These are phyloP conservation scores for Chrysanthemum seticuspe DNA, from an alignment of 129 eudicot species.

Conservation along the genomic window DNA sequence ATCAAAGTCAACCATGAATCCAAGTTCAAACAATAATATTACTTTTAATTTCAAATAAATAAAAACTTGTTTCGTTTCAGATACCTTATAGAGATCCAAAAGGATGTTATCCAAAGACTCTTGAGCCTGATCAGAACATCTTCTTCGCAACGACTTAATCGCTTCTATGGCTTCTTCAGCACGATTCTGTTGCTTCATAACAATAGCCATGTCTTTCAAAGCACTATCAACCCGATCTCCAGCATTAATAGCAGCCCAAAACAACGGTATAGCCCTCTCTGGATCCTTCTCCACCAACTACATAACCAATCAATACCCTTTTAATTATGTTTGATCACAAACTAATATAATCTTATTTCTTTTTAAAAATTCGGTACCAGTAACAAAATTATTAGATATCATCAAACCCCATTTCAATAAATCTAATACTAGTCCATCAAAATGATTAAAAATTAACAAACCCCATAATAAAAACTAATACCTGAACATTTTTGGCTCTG, in stretches of 20 bases:
- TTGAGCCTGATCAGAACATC: constrained; percentile 97
- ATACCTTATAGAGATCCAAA: constrained; percentile 87
- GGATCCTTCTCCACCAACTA: constrained; percentile 99
- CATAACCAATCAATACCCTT: background rate
- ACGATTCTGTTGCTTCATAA: constrained; percentile 96
- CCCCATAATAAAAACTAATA: constrained; percentile 21
- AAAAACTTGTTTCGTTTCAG: no score
- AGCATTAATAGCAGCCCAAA: constrained; percentile 98
- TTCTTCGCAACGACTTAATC: constrained; percentile 67
- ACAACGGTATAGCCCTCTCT: constrained; percentile 90
- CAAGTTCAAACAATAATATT: no score
- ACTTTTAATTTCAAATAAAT: no score
- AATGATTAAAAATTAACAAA: constrained; percentile 15
- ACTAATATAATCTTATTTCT: background rate
- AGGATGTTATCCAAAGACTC: constrained; percentile 96
- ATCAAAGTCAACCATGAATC: no score
- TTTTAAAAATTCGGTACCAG: no score
- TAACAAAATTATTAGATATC: no score
- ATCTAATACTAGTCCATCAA: background rate
- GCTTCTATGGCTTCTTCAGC: constrained; percentile 99
- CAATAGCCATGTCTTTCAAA: constrained; percentile 98
- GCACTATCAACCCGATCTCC: constrained; percentile 99
- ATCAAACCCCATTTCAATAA: no score
- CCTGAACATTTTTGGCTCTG: constrained; percentile 98
- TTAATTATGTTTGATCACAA: background rate